A percentile compares a stretch with the other conserved stretches of the same genome.
These are phyloP conservation scores for Austroboletus novae-zelandiae DNA, from an alignment of 1,284 basidiomycete species.

Conservation along the genomic window DNA sequence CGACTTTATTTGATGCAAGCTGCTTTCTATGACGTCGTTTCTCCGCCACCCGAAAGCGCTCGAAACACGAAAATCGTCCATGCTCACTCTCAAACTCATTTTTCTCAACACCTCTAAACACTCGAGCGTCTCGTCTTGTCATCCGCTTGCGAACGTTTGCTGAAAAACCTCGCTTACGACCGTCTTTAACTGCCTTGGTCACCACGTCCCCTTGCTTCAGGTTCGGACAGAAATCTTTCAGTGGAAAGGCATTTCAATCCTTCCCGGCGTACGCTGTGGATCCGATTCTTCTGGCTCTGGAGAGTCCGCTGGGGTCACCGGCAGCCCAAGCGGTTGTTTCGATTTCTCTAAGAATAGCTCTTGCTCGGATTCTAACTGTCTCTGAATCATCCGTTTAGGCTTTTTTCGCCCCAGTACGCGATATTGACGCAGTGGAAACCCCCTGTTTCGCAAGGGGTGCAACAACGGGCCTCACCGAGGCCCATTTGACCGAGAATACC, in stretches of 20 bases:
- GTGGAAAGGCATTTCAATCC: conserved; percentile 69
- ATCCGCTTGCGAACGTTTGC: conserved; percentile 64
- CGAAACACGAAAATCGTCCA: not conserved
- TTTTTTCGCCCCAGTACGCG: conserved; percentile 30
- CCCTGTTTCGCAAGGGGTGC: conserved; percentile 5
- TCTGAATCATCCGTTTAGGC: conserved; percentile 38
- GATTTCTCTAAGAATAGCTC: conserved; percentile 28
- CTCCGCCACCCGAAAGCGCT: no score
- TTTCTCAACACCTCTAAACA: no score
- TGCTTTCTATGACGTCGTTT: no score
- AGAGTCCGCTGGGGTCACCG: conserved; percentile 53
- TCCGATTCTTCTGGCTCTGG: conserved; percentile 41
- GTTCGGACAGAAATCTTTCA: conserved; percentile 74
- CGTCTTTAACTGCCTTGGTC: conserved; percentile 79
- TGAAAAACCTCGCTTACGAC: conserved; percentile 72
- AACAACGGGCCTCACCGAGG: conserved; percentile 18
- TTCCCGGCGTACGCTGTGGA: conserved; percentile 43
- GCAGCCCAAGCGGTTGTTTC: conserved; percentile 28
- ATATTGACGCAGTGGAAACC: not conserved
- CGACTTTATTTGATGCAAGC: no score
- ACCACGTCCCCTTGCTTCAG: conserved; percentile 73
- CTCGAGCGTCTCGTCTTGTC: conserved; percentile 66
- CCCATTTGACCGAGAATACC: conserved; percentile 59
- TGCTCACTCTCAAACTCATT: conserved; percentile 57
- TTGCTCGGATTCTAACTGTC: conserved; percentile 44